Percentiles rank a stretch among this genome's conserved stretches.
These are phyloP conservation scores for Cubamyces lactineus DNA, from an alignment of 768 basidiomycete genomes.

Conservation along the genomic window DNA sequence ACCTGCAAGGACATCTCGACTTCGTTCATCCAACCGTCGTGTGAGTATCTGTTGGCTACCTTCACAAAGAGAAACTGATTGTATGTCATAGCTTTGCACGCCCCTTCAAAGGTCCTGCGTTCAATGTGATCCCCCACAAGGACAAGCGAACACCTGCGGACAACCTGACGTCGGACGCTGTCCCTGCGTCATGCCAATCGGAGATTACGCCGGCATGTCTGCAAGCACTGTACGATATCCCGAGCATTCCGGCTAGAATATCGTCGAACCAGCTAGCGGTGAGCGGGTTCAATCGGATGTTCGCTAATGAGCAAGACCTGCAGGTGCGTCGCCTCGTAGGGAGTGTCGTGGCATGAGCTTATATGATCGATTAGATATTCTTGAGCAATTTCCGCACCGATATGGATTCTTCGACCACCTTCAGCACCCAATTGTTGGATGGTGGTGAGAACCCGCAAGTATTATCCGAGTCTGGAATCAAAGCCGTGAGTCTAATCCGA, in stretches of 20 bases:
- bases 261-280: constrained; percentile 34
- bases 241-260: constrained; percentile 34
- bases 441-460: constrained; percentile 35
- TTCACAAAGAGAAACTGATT: not conserved
- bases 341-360: constrained; percentile 37
- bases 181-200: constrained; percentile 32
- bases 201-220: constrained; percentile 36
- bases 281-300: constrained; percentile 38
- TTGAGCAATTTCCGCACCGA: constrained; percentile 31
- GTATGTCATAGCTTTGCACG: constrained; percentile 43
- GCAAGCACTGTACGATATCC: constrained; percentile 42
- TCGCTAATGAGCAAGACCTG: constrained; percentile 35
- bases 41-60: constrained; percentile 33
- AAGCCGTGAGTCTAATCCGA: constrained; percentile 29
- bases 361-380: constrained; percentile 41
- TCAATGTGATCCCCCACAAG: constrained; percentile 32
- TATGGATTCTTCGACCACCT: constrained; percentile 26
- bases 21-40: constrained; percentile 38
- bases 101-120: constrained; percentile 16
- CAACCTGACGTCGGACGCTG: constrained; percentile 31
- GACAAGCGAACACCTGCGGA: not conserved
- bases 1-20: constrained; percentile 36
- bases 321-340: constrained; percentile 15
- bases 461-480: constrained; percentile 30
- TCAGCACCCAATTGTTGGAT: constrained; percentile 33